Conservation (phyloP, 768 basidiomycete genomes). For the Suillus luteus region DNA sequence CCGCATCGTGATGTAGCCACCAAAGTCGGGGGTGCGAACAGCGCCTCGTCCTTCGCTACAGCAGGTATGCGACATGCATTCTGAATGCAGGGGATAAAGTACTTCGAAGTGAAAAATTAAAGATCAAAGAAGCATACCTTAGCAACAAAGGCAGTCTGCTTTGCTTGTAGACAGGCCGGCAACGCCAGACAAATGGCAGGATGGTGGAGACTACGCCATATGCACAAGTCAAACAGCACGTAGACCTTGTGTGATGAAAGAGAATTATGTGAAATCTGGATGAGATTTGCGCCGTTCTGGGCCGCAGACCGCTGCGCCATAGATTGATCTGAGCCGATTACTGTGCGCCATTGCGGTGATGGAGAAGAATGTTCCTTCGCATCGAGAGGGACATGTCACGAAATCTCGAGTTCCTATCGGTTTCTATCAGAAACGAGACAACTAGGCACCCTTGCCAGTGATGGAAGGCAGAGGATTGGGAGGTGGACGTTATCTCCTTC, state of each 20-base stretch:
- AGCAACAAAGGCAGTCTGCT: not conserved
- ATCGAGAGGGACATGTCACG: not conserved
- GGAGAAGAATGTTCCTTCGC: not conserved
- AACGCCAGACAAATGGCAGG: slow-evolving; percentile 3
- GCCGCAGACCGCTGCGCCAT: not conserved
- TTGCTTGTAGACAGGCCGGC: slow-evolving; percentile 2
- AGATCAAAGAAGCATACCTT: slow-evolving; percentile 10
- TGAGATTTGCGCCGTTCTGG: not conserved
- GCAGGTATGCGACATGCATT: not conserved
- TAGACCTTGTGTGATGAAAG: slow-evolving; percentile 2
- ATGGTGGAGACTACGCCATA: not conserved
- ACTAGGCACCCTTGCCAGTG: not conserved
- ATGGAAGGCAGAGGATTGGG: not conserved
- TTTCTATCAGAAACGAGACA: slow-evolving; percentile 3
- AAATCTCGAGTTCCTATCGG: not conserved
- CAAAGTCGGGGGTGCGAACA: not conserved
- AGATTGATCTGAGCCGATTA: slow-evolving; percentile 6
- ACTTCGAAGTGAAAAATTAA: slow-evolving; percentile 3
- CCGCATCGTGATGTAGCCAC: not conserved
- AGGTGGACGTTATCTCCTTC: not conserved
- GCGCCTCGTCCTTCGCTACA: not conserved
- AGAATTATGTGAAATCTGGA: slow-evolving; percentile 4
- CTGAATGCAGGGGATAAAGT: slow-evolving; percentile 3
- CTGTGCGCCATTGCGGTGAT: slow-evolving; percentile 2
- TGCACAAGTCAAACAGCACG: not conserved